Base-by-base conservation (phyloP, 2,329 filamentous ascomycete species). In the Epichloe uncinata region DNA sequence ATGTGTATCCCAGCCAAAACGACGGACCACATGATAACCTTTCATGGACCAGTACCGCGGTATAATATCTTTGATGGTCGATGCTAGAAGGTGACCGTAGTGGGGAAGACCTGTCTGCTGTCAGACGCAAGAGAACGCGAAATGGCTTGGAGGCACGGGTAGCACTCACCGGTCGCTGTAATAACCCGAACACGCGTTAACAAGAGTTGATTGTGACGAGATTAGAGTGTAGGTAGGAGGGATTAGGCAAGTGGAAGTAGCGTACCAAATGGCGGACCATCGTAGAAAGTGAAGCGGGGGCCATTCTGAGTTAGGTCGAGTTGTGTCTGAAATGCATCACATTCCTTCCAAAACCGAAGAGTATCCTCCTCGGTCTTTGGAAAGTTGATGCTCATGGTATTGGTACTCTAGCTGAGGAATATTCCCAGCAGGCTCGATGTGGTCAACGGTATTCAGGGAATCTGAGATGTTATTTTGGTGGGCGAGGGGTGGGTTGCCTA, bases 21-120 rank as follows among this genome's bases (percentile, higher is more conserved):
- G 77, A 55, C 88, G 78, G 71, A 87, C 85, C 45, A 94, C 87
- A 72, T 90, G 84, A 63, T 83, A 83, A 8, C 88, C 88, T 64
- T 90, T 89, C 87, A 93, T 93, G 49, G 87, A 87, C 85, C 87
- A 94, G 67, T 94, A 95, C 57, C 88, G 74, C 8, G 88, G 87
- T 57, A 94, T 91, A 53, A 93, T 90, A 64, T 94, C 88, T 68
- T 95, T 94, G 70, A 94, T 93, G 47, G 87, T 94, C 22, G 86
- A 91, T 41, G 87, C 85, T 56, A 91, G 76, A 44, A 90, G 70
- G 66, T 90, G 86, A 57, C 72, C 72, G 52, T 71, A 58, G 47
- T 60, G 58, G 13, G 57, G 58, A 2, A 58, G 20, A 16, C 35
- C 38, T 22, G 26, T 13, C 6, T 51, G 20, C 18, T 41, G 26